These are phyloP conservation scores for Gastrolobium villosum DNA, from an alignment of 306 rosid genomes.

Conservation along the genomic window DNA sequence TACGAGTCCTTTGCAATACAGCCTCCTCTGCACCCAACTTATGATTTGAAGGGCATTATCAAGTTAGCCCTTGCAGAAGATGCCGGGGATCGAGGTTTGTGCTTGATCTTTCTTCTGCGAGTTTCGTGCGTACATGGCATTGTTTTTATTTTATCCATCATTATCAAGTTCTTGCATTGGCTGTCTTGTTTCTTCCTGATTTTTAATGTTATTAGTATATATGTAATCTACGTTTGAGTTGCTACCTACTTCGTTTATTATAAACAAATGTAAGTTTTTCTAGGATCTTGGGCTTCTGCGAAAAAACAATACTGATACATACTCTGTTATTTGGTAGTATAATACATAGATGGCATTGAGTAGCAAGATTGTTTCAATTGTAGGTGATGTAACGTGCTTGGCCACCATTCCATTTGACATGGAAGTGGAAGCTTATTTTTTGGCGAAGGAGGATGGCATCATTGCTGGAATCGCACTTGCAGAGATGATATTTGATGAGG, in stretches of 20 bases:
- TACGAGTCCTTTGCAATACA: slow-evolving; percentile 61
- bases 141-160: no score
- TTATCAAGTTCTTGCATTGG: neutral
- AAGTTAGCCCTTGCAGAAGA: slow-evolving; percentile 89
- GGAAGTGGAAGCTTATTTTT: slow-evolving; percentile 89
- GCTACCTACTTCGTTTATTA: slow-evolving; percentile 3
- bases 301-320: neutral
- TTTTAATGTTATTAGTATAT: neutral
- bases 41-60: slow-evolving; percentile 79
- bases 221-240: neutral
- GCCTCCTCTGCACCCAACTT: slow-evolving; percentile 93
- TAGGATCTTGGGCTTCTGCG: neutral
- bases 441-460: slow-evolving; percentile 92
- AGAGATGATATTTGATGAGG: slow-evolving; percentile 81
- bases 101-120: slow-evolving; percentile 15
- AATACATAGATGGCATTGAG: slow-evolving; percentile 33
- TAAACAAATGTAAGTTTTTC: neutral
- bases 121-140: no score
- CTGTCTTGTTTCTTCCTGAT: neutral
- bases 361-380: slow-evolving; percentile 45
- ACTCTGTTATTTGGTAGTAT: slow-evolving; percentile 18
- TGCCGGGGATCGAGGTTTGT: slow-evolving; percentile 78
- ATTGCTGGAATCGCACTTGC: slow-evolving; percentile 88
- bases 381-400: slow-evolving; percentile 89
- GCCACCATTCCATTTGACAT: slow-evolving; percentile 84